A percentile compares a stretch with the other conserved stretches of the same genome.
phyloP scores from a whole-genome alignment of 495 filamentous ascomycete genomes.

The Xylaria venustula region DNA sequence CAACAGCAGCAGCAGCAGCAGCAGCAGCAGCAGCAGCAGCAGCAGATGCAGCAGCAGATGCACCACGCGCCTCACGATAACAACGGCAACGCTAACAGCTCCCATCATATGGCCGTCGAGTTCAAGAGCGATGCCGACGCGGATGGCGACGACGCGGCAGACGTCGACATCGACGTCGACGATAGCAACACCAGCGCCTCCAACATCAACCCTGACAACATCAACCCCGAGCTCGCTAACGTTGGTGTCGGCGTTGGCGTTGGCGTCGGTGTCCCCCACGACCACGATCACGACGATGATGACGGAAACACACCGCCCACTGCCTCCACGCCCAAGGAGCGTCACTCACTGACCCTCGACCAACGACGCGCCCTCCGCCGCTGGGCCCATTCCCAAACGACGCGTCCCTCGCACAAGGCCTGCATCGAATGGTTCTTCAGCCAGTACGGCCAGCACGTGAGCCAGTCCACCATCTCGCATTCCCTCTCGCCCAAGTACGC shows the following conservation, averaged over 20 bases:
- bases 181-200: slow-evolving; percentile 9
- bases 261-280: no score
- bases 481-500: slow-evolving; percentile 53
- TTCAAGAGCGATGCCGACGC: not conserved
- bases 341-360: slow-evolving; percentile 52
- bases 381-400: slow-evolving; percentile 49
- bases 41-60: not conserved
- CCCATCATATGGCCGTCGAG: not conserved
- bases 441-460: slow-evolving; percentile 51
- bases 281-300: no score
- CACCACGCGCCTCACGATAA: not conserved
- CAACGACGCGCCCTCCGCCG: slow-evolving; percentile 52
- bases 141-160: slow-evolving; percentile 1
- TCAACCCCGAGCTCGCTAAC: slow-evolving; percentile 1
- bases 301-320: slow-evolving; percentile 2
- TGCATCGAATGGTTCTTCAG: slow-evolving; percentile 54
- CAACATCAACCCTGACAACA: slow-evolving; percentile 10
- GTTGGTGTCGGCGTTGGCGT: slow-evolving; percentile 5
- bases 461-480: slow-evolving; percentile 53
- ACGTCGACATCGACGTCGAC: slow-evolving; percentile 13
- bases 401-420: slow-evolving; percentile 49
- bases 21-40: not conserved
- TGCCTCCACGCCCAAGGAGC: slow-evolving; percentile 35
- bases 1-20: not conserved
- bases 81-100: no score